Evolutionary conservation across 1,139 yeast species (phyloP).

Genomic region (Yamadazyma trypodendri): DNA sequence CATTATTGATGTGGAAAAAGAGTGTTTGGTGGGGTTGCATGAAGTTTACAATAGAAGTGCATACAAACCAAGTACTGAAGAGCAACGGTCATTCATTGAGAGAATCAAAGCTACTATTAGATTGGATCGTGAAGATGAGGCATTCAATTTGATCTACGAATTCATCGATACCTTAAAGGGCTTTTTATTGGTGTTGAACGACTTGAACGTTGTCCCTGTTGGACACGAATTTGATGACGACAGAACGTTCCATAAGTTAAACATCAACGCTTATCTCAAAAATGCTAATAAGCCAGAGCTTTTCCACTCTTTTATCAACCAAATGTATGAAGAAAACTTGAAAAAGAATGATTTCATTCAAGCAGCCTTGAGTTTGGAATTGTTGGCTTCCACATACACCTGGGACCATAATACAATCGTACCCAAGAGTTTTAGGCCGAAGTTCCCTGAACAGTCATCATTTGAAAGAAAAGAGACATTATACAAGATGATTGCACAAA

Average conservation of each 20-base stretch:
- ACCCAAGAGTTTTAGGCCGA: conserved; percentile 62
- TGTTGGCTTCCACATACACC: conserved; percentile 71
- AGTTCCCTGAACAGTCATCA: conserved; percentile 74
- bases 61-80: conserved; percentile 55
- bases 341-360: conserved; percentile 67
- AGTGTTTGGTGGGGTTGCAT: conserved; percentile 60
- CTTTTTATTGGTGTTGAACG: conserved; percentile 65
- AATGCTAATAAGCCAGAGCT: conserved; percentile 80
- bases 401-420: conserved; percentile 68
- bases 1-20: conserved; percentile 61
- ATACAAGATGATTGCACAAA: conserved; percentile 68
- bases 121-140: conserved; percentile 67
- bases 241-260: conserved; percentile 75
- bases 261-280: conserved; percentile 73
- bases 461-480: conserved; percentile 80
- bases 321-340: conserved; percentile 67
- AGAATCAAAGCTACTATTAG: conserved; percentile 51
- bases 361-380: conserved; percentile 79
- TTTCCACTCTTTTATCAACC: conserved; percentile 74
- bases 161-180: conserved; percentile 60
- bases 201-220: conserved; percentile 71
- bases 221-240: conserved; percentile 88
- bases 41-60: conserved; percentile 59
- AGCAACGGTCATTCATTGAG: conserved; percentile 54
- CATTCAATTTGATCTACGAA: conserved; percentile 50